Percentiles rank a stretch among this genome's conserved stretches.
phyloP scores from a whole-genome alignment of 805 yeast species.

The Lipomyces orientalis region DNA sequence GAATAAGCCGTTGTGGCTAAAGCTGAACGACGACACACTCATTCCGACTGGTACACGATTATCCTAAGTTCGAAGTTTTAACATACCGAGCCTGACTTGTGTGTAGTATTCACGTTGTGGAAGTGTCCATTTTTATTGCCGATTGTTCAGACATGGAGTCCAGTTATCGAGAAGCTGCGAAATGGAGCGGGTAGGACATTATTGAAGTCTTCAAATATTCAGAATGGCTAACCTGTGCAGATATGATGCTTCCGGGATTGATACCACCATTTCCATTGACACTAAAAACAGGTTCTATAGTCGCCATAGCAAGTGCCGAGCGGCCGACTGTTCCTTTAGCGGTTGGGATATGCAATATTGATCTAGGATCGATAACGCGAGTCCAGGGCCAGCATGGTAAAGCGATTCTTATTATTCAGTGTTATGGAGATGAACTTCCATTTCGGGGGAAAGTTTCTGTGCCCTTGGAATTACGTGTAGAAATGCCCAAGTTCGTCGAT shows the following conservation, averaged over 20 bases:
- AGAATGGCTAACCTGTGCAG: constrained; percentile 29
- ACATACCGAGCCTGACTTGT: neutral
- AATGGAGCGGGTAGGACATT: constrained; percentile 68
- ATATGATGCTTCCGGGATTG: constrained; percentile 53
- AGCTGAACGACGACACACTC: constrained; percentile 46
- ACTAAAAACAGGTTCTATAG: constrained; percentile 60
- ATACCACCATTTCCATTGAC: constrained; percentile 61
- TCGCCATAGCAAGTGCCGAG: constrained; percentile 69
- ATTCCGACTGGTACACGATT: constrained; percentile 60
- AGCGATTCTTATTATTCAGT: constrained; percentile 76
- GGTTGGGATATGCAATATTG: constrained; percentile 65
- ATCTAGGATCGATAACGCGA: constrained; percentile 50
- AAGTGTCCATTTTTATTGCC: constrained; percentile 70
- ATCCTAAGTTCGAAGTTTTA: neutral
- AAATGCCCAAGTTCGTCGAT: constrained; percentile 30
- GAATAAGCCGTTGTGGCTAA: constrained; percentile 72
- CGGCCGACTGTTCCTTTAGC: constrained; percentile 71
- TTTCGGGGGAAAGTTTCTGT: constrained; percentile 50
- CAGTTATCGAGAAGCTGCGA: constrained; percentile 70
- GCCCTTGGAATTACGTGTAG: constrained; percentile 50
- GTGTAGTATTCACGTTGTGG: constrained; percentile 69
- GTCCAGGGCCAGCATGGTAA: constrained; percentile 69
- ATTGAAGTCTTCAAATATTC: neutral
- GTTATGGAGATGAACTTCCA: constrained; percentile 67
- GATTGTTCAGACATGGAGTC: constrained; percentile 68